Evolutionary conservation across 805 yeast genomes (phyloP), one percentile per base, ranked within the genome.

Genomic region (Komagataella pseudopastoris): DNA sequence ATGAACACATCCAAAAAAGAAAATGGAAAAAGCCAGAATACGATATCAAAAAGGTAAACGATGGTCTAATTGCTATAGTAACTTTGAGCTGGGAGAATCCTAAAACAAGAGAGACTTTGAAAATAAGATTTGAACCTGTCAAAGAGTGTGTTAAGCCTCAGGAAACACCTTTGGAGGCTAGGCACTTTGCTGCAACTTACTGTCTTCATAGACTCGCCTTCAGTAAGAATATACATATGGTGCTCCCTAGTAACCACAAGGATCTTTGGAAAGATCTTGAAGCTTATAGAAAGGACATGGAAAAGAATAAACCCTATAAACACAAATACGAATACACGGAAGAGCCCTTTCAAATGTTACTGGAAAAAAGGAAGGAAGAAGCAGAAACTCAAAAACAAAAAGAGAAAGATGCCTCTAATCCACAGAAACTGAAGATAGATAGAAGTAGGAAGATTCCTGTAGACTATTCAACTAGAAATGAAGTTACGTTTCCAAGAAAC

Each of bases 11-110:
- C 55, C 96, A 88, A 63, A 85, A 83, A 62, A 80, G 77, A 53
- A 88, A 88, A 65, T 91, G 99, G 99, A 84, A 82, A 53, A 83
- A 83, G 56, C 95, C 88, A 3, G 81, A 76, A 20, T 87, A 88
- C 57, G 90, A 86, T 49, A 82, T 84, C 85, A 62, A 66, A 55
- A 54, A 56, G 6, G 49, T 55, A 45, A 60, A 58, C 48, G 65
- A 59, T 45, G 95, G 95, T 0, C 75, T 82, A 63, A 63, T 80
- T 0, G 88, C 91, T 0, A 71, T 78, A 1, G 88, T 84, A 0
- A 70, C 74, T 12, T 62, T 93, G 17, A 75, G 81, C 2, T 83
- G 83, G 76, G 79, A 77, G 47, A 88, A 91, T 58, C 95, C 96
- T 0, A 88, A 87, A 61, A 81, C 96, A 0, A 79, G 78, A 48